These are phyloP conservation scores for Suhomyces canberraensis DNA, from an alignment of 805 yeast genomes.

Conservation along the genomic window DNA sequence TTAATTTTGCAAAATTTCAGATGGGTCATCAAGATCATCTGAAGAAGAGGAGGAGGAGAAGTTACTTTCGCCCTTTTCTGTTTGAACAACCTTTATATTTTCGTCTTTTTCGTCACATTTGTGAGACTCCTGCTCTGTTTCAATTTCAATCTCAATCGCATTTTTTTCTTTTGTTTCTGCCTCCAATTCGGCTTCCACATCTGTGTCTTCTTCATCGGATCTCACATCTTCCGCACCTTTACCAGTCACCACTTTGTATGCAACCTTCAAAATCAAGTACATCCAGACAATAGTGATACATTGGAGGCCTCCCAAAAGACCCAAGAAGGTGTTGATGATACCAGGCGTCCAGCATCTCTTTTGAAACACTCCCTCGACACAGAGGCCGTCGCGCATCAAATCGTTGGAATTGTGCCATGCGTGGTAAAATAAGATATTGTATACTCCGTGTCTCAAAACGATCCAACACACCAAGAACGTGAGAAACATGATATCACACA, in stretches of 20 bases:
- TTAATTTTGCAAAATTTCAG: neutral
- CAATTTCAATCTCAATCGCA: no score
- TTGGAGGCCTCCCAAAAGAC: slow-evolving; percentile 64
- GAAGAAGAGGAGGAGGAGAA: no score
- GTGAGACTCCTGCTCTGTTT: no score
- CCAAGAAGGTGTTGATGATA: slow-evolving; percentile 47
- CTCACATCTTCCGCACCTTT: slow-evolving; percentile 81
- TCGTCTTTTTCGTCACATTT: no score
- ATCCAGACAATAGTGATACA: slow-evolving; percentile 69
- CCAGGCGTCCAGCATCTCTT: slow-evolving; percentile 51
- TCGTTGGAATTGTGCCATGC: slow-evolving; percentile 42
- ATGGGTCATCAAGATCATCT: neutral
- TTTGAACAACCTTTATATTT: no score
- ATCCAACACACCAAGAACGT: slow-evolving; percentile 70
- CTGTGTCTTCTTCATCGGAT: slow-evolving; percentile 71
- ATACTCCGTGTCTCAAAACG: slow-evolving; percentile 66
- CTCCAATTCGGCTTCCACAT: slow-evolving; percentile 23
- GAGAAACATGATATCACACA: slow-evolving; percentile 70
- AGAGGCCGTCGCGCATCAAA: slow-evolving; percentile 42
- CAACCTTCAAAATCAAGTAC: slow-evolving; percentile 67
- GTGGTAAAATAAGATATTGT: slow-evolving; percentile 63
- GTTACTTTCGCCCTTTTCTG: no score
- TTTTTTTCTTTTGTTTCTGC: no score
- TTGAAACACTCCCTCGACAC: slow-evolving; percentile 31
- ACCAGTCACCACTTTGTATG: slow-evolving; percentile 66